phyloP scores from a whole-genome alignment of 805 yeast species.

The Blastobotrys americana region DNA sequence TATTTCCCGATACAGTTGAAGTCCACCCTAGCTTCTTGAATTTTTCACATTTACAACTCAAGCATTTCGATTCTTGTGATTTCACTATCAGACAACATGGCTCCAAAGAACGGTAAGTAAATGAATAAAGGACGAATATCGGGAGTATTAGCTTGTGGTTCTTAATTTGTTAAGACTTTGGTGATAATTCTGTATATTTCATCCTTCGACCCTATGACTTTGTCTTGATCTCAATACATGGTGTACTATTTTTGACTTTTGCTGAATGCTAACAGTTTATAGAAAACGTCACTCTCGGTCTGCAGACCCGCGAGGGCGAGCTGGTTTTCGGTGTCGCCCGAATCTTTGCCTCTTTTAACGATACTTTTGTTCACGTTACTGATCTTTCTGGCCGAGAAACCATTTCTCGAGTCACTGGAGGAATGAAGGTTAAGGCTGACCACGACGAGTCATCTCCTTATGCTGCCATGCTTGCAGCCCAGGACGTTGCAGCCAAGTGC shows the following conservation, averaged over 20 bases:
- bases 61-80: not conserved
- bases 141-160: not conserved
- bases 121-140: too few relatives aligned
- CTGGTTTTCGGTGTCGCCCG: constrained; percentile 99
- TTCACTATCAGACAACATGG: constrained; percentile 14
- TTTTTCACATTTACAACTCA: not conserved
- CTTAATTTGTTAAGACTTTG: not conserved
- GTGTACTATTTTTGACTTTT: too few relatives aligned
- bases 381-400: constrained; percentile 99
- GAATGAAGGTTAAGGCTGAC: constrained; percentile 99
- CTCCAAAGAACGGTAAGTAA: constrained; percentile 24
- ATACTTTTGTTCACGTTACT: constrained; percentile 99
- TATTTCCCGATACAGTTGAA: not conserved
- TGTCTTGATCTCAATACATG: not conserved
- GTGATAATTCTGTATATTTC: not conserved
- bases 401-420: constrained; percentile 99
- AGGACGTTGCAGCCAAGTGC: constrained; percentile 97
- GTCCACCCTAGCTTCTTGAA: not conserved
- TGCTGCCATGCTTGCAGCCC: constrained; percentile 99
- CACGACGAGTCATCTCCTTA: constrained; percentile 99
- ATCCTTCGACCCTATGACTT: not conserved
- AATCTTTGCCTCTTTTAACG: constrained; percentile 99
- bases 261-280: not conserved
- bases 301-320: constrained; percentile 93
- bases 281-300: constrained; percentile 54